Evolutionary conservation across 805 yeast genomes (phyloP).

Genomic region (Starmerella bombi): DNA sequence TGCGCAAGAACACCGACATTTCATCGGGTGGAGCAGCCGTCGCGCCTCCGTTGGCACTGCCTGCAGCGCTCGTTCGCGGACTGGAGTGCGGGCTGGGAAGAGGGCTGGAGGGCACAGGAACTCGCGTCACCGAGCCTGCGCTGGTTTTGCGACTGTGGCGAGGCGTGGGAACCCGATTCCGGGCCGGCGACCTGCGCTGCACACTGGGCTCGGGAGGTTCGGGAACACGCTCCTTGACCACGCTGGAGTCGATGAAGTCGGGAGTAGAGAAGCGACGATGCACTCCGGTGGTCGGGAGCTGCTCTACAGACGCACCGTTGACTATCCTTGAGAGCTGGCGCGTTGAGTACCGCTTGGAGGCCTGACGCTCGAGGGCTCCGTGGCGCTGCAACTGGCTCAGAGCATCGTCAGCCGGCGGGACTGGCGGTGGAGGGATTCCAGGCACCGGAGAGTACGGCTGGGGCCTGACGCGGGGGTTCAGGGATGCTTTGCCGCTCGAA

Average conservation of each 20-base stretch:
- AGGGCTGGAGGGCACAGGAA: no score
- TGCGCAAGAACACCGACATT: slow-evolving; percentile 25
- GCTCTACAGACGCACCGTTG: slow-evolving; percentile 16
- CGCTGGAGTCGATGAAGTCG: slow-evolving; percentile 18
- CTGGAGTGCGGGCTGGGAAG: no score
- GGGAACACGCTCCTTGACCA: slow-evolving; percentile 5
- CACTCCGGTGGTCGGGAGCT: slow-evolving; percentile 19
- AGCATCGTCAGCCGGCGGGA: slow-evolving; percentile 37
- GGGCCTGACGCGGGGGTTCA: background rate
- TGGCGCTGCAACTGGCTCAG: slow-evolving; percentile 67
- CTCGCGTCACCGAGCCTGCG: background rate
- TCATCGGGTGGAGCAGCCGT: background rate
- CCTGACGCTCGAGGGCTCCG: slow-evolving; percentile 75
- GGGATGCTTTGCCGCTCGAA: background rate
- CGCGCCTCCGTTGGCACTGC: background rate
- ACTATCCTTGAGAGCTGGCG: slow-evolving; percentile 69
- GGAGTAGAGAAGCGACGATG: slow-evolving; percentile 17
- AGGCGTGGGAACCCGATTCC: background rate
- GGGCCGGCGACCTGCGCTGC: slow-evolving; percentile 31
- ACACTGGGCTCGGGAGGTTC: slow-evolving; percentile 5
- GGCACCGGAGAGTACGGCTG: background rate
- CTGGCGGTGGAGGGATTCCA: background rate
- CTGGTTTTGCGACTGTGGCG: background rate
- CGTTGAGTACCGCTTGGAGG: slow-evolving; percentile 86
- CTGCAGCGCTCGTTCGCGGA: no score